phyloP scores from a whole-genome alignment of 129 eudicot species.

The Lactuca saligna region DNA sequence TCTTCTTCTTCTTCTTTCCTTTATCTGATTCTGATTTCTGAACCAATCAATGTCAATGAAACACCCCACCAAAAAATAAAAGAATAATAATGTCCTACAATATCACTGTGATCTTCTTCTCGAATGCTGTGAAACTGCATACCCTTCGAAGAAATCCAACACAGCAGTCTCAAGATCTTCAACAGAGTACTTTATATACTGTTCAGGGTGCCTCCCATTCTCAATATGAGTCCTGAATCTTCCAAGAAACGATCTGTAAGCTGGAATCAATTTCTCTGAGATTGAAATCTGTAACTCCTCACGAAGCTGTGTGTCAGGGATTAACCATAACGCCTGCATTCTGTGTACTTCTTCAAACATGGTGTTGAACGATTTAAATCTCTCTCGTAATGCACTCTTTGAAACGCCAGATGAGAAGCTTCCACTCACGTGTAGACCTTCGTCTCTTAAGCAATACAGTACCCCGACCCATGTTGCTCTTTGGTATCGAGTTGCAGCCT shows the following conservation, averaged over 20 bases:
- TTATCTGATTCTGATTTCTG: constrained; percentile 21
- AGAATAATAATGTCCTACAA: constrained; percentile 65
- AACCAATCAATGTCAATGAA: constrained; percentile 41
- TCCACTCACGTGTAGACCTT: constrained; percentile 62
- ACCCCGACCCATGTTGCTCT: constrained; percentile 69
- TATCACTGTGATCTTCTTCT: constrained; percentile 59
- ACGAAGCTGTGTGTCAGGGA: constrained; percentile 67
- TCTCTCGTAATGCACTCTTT: constrained; percentile 55
- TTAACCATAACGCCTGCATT: constrained; percentile 65
- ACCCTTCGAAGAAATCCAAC: constrained; percentile 79
- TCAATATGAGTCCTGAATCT: constrained; percentile 76
- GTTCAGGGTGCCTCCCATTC: constrained; percentile 74
- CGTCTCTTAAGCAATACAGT: constrained; percentile 63
- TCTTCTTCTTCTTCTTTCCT: constrained; percentile 18
- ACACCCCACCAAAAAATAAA: constrained; percentile 54
- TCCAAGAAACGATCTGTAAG: constrained; percentile 70
- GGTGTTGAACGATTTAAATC: constrained; percentile 67
- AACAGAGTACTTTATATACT: constrained; percentile 72
- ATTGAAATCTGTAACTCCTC: constrained; percentile 71
- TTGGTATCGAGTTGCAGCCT: constrained; percentile 58
- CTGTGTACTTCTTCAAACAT: constrained; percentile 70
- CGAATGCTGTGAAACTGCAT: constrained; percentile 51
- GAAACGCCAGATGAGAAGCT: constrained; percentile 72
- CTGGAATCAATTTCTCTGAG: constrained; percentile 59
- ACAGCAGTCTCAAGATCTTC: constrained; percentile 73